Percentiles rank a stretch among this genome's conserved stretches.
Conservation (phyloP, 768 basidiomycete species). For the Punctularia strigosozonata region DNA sequence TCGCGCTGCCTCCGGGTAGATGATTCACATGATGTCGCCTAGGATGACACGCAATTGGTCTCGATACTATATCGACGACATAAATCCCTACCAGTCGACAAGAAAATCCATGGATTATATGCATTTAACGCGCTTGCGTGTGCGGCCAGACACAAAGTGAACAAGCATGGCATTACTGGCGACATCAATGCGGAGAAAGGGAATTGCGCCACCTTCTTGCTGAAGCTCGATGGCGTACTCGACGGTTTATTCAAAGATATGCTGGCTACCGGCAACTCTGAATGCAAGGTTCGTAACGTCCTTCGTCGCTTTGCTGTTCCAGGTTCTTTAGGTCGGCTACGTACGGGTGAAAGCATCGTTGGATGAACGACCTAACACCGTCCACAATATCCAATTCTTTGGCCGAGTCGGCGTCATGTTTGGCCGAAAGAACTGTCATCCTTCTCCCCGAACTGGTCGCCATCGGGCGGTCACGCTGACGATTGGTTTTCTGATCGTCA, state of each 20-base stretch:
- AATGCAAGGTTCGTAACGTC: constrained; percentile 72
- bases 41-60: constrained; percentile 84
- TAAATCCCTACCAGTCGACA: constrained; percentile 53
- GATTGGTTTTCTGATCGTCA: too few relatives aligned
- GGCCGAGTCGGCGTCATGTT: too few relatives aligned
- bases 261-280: constrained; percentile 46
- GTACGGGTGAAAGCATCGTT: neutral
- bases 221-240: constrained; percentile 83
- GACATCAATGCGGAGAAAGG: constrained; percentile 46
- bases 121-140: constrained; percentile 89
- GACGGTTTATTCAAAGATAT: constrained; percentile 87
- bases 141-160: constrained; percentile 58
- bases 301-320: constrained; percentile 3
- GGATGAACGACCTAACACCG: neutral
- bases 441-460: too few relatives aligned
- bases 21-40: neutral
- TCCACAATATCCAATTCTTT: neutral
- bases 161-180: constrained; percentile 49
- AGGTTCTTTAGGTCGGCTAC: neutral
- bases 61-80: constrained; percentile 85
- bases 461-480: too few relatives aligned
- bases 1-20: neutral
- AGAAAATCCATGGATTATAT: constrained; percentile 84
- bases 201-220: constrained; percentile 73
- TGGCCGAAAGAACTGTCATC: too few relatives aligned